Evolutionary conservation across 306 rosid species (phyloP).

Genomic region (Castanea mollissima): DNA sequence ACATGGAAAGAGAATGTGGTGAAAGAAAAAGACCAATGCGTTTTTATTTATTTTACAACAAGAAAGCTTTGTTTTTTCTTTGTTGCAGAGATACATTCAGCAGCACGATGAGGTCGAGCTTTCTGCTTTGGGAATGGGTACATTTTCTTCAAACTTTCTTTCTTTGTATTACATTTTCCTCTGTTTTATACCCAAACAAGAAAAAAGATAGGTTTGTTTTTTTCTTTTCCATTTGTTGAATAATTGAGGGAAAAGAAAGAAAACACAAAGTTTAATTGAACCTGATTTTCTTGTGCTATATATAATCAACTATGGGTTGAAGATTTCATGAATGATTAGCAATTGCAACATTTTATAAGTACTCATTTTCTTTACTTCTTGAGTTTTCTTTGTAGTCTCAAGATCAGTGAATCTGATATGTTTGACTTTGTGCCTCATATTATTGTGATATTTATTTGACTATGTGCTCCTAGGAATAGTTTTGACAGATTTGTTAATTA

Average conservation of each 20-base stretch:
- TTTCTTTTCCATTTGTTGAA: too few species aligned
- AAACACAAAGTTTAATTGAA: background rate
- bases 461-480: too few species aligned
- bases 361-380: background rate
- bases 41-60: background rate
- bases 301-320: too few species aligned
- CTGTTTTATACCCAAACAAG: too few species aligned
- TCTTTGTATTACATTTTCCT: background rate
- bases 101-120: conserved; percentile 98
- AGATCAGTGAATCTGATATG: too few species aligned
- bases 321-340: too few species aligned
- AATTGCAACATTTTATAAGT: too few species aligned
- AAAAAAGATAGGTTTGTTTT: background rate
- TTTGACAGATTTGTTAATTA: too few species aligned
- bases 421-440: too few species aligned
- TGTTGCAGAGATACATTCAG: conserved; percentile 85
- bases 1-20: background rate
- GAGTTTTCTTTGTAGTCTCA: background rate
- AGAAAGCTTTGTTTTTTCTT: background rate
- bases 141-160: background rate
- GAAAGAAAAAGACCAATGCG: background rate
- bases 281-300: background rate
- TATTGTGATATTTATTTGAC: too few species aligned
- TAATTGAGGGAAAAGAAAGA: too few species aligned
- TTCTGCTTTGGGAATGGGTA: conserved; percentile 98